Evolutionary conservation across 257 asterid species (phyloP).

Genomic region (Avicennia marina): DNA sequence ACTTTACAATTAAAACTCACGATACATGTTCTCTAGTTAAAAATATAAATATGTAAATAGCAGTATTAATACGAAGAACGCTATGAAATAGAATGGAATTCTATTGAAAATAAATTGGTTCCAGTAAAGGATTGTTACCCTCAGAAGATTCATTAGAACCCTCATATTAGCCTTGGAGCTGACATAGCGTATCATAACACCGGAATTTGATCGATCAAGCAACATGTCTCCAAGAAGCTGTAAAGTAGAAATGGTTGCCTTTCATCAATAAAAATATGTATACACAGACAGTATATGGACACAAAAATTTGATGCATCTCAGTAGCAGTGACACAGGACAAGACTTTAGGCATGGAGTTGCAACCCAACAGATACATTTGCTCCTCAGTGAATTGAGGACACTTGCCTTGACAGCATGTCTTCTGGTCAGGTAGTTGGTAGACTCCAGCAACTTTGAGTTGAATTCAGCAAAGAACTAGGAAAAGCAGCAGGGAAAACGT

Average conservation of each 20-base stretch:
- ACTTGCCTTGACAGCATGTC: conserved; percentile 74
- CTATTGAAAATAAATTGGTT: neutral
- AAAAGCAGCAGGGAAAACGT: neutral
- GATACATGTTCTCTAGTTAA: too few relatives aligned
- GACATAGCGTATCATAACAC: conserved; percentile 78
- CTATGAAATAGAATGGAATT: neutral
- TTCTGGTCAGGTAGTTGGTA: conserved; percentile 76
- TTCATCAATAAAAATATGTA: neutral
- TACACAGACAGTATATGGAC: neutral
- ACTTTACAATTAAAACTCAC: too few relatives aligned
- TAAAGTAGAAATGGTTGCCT: neutral
- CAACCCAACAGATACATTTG: neutral
- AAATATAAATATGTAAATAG: too few relatives aligned
- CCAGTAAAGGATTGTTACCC: conserved; percentile 41
- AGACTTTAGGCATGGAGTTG: neutral
- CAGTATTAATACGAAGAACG: too few relatives aligned
- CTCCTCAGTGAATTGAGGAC: neutral
- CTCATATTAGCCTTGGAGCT: conserved; percentile 64
- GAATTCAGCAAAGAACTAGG: conserved; percentile 77
- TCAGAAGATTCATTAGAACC: conserved; percentile 80
- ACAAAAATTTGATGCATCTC: neutral
- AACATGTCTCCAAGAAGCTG: conserved; percentile 92
- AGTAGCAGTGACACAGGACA: neutral
- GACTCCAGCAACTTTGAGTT: conserved; percentile 84
- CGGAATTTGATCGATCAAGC: conserved; percentile 79